Base-by-base conservation (phyloP, 1,139 yeast genomes). In the Suhomyces kunorum region DNA sequence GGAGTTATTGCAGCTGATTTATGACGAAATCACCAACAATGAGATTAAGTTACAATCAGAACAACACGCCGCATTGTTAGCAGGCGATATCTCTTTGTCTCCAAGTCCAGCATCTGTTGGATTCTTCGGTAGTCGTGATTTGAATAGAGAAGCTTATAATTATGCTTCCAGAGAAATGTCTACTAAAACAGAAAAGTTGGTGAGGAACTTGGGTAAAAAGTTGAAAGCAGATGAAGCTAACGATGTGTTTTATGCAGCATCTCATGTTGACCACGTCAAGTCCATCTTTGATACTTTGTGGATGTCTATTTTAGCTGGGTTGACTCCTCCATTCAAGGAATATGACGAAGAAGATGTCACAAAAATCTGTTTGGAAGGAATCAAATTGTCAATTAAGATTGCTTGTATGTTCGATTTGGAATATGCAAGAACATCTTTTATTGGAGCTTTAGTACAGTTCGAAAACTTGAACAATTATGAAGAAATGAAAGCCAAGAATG, bases 221-320 rank as follows among this genome's bases (percentile, higher is more conserved):
- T 52, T 63, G 36, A 64, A 65, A 34, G 58, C 64, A 6, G 71
- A 64, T 28, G 66, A 62, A 16, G 42, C 56, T 2, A 55, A 55
- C 29, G 52, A 50, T 5, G 58, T 64, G 1, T 72, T 68, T 39
- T 67, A 70, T 45, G 71, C 67, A 5, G 78, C 96, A 0, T 82
- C 92, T 3, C 92, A 86, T 58, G 80, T 87, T 14, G 94, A 88
- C 49, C 97, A 92, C 59, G 96, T 90, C 16, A 85, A 80, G 55
- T 92, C 97, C 1, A 87, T 94, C 58, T 92, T 92, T 64, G 97
- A 90, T 54, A 88, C 88, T 11, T 71, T 87, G 36, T 94, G 99
- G 99, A 89, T 92, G 97, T 88, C 97, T 0, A 78, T 92, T 39
- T 71, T 94, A 50, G 98, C 97, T 5, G 97, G 96, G 0, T 73